Conservation (phyloP, 176 grass and related monocot species). For the Chloris gayana region DNA sequence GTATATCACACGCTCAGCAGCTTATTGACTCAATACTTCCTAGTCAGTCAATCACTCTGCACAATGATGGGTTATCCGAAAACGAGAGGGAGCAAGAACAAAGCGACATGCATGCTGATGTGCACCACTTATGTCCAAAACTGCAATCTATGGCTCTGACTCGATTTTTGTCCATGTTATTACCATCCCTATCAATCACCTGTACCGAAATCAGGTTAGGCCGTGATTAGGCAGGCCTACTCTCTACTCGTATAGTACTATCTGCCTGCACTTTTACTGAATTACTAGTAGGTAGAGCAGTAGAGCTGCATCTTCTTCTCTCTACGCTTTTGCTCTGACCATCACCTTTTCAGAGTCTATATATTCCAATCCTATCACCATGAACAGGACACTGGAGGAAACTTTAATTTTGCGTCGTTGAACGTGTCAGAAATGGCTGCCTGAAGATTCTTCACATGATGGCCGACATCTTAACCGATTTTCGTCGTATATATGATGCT, state of each 20-base stretch:
- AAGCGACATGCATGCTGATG: background rate
- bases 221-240: background rate
- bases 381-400: background rate
- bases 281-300: background rate
- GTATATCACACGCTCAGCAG: background rate
- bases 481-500: no score
- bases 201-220: background rate
- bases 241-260: no score
- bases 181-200: background rate
- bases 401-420: background rate
- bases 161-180: conserved; percentile 1
- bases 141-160: conserved; percentile 16
- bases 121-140: conserved; percentile 6
- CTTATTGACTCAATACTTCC: background rate
- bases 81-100: background rate
- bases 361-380: background rate
- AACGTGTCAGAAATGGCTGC: conserved; percentile 37
- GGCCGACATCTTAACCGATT: background rate
- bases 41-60: background rate
- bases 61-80: background rate
- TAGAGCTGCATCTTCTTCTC: background rate
- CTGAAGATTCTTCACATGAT: conserved; percentile 22
- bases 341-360: background rate
- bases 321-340: background rate
- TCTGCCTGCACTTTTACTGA: no score